A percentile compares a stretch with the other conserved stretches of the same genome.
Conservation (phyloP, 2,329 filamentous ascomycete genomes). For the Nemania serpens region DNA sequence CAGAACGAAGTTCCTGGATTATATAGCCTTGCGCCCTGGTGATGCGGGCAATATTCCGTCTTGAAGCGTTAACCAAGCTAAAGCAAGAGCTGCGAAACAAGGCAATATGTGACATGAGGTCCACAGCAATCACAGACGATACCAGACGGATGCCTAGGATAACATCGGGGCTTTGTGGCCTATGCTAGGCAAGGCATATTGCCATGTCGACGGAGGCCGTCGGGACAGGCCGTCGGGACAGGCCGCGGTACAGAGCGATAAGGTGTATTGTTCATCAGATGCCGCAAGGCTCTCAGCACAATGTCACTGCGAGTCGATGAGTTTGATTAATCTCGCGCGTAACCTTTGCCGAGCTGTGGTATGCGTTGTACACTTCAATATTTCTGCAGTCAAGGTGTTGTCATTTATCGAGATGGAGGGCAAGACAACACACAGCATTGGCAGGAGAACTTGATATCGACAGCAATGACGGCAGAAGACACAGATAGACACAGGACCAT, state of each 20-base stretch:
- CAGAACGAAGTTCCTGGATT: slow-evolving; percentile 23
- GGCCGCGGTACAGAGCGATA: background rate
- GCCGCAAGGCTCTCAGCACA: slow-evolving; percentile 6
- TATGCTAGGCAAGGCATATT: background rate
- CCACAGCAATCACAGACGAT: background rate
- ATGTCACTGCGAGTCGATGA: slow-evolving; percentile 5
- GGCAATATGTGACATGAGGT: background rate
- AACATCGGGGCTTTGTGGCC: background rate
- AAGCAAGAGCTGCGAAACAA: slow-evolving; percentile 7
- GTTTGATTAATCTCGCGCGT: slow-evolving; percentile 10
- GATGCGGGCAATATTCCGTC: slow-evolving; percentile 11
- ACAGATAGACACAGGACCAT: background rate
- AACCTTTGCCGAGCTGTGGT: slow-evolving; percentile 7
- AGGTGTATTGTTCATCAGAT: slow-evolving; percentile 5
- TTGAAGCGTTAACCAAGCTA: background rate
- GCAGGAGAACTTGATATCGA: slow-evolving; percentile 12
- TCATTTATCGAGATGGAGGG: slow-evolving; percentile 23
- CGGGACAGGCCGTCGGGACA: slow-evolving; percentile 5
- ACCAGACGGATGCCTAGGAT: background rate
- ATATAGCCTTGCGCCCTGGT: slow-evolving; percentile 20
- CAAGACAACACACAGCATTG: slow-evolving; percentile 22
- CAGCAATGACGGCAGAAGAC: slow-evolving; percentile 12
- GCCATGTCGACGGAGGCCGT: background rate
- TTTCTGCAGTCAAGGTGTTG: slow-evolving; percentile 17
- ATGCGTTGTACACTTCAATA: slow-evolving; percentile 21